phyloP scores from a whole-genome alignment of 2,329 filamentous ascomycete species.

The Calonectria crousiana region DNA sequence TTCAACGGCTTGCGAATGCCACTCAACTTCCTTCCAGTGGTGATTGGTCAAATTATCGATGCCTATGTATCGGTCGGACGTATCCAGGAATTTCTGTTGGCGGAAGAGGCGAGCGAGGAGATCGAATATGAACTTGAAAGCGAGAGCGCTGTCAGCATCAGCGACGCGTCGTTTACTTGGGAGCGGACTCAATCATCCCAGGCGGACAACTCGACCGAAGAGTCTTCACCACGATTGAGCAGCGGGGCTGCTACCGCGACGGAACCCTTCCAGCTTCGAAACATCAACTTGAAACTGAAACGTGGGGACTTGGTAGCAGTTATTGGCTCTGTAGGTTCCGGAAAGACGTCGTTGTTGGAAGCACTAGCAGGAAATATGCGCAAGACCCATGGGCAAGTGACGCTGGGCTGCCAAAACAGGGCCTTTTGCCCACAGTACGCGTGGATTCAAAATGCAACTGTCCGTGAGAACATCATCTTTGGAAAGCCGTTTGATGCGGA shows the following conservation, averaged over 20 bases:
- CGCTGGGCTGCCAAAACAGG: neutral
- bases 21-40: constrained; percentile 9
- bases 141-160: neutral
- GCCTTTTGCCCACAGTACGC: constrained; percentile 61
- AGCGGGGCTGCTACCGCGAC: neutral
- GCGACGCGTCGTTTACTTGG: constrained; percentile 12
- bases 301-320: constrained; percentile 73
- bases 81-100: constrained; percentile 8
- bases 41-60: constrained; percentile 12
- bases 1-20: constrained; percentile 16
- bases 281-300: neutral
- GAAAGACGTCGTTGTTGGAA: constrained; percentile 77
- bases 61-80: constrained; percentile 3
- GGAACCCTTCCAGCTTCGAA: constrained; percentile 11
- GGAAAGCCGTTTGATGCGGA: constrained; percentile 53
- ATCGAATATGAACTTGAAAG: neutral
- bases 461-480: constrained; percentile 60
- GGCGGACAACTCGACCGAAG: neutral
- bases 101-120: neutral
- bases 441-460: constrained; percentile 60
- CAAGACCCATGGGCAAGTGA: neutral
- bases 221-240: neutral
- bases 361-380: constrained; percentile 75
- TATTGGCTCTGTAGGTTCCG: constrained; percentile 77
- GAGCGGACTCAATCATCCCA: neutral